These are phyloP conservation scores for Pseudogymnoascus sp. DNA, from an alignment of 2,329 filamentous ascomycete species.

Conservation along the genomic window DNA sequence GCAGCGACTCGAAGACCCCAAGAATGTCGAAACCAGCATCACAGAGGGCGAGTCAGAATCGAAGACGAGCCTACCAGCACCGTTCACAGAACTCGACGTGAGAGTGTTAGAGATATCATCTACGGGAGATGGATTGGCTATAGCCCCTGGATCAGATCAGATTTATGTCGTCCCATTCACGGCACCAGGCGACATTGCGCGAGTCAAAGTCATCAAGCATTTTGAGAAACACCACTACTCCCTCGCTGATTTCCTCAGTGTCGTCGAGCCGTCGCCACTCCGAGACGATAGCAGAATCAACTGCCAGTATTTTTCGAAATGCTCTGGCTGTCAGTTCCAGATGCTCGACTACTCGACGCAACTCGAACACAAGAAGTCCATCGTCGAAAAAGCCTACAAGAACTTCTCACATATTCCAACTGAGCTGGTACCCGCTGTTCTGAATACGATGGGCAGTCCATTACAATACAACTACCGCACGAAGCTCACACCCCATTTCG, in stretches of 20 bases:
- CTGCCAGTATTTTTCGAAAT: conserved; percentile 81
- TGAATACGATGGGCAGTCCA: conserved; percentile 82
- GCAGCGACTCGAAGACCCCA: conserved; percentile 27
- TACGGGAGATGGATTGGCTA: conserved; percentile 81
- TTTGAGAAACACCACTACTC: conserved; percentile 57
- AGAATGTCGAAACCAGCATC: conserved; percentile 20
- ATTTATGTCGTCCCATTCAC: conserved; percentile 86
- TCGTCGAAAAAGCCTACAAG: conserved; percentile 83
- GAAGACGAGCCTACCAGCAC: conserved; percentile 45
- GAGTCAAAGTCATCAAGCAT: conserved; percentile 72
- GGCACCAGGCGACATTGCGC: conserved; percentile 73
- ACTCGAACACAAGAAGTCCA: conserved; percentile 70
- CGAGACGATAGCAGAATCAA: conserved; percentile 69
- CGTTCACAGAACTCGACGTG: conserved; percentile 69
- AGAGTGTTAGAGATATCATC: conserved; percentile 78
- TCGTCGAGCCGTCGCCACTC: conserved; percentile 62
- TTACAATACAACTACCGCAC: conserved; percentile 90
- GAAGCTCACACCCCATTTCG: conserved; percentile 94
- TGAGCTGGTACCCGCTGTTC: conserved; percentile 64
- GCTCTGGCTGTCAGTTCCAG: conserved; percentile 93
- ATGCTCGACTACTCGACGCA: conserved; percentile 89
- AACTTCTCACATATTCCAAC: conserved; percentile 82
- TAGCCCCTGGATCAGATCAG: conserved; percentile 51
- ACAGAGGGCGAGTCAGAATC: conserved; percentile 19
- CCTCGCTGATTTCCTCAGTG: conserved; percentile 71